A percentile compares a stretch with the other conserved stretches of the same genome.
phyloP scores from a whole-genome alignment of 176 grass and related monocot species.

The Carex scoparia region DNA sequence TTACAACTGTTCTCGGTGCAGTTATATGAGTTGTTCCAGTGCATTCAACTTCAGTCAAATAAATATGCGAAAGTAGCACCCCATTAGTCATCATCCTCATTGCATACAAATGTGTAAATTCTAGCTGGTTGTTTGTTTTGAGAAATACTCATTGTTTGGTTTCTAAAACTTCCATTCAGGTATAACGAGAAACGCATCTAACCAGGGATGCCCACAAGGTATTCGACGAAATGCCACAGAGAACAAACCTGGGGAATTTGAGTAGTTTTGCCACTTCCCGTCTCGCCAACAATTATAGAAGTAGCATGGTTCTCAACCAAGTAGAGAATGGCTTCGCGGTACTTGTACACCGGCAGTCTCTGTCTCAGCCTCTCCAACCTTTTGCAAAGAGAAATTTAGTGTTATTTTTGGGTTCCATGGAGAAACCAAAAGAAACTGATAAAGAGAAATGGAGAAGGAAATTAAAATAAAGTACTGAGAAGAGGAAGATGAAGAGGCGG shows the following conservation, averaged over 20 bases:
- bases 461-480: slow-evolving; percentile 42
- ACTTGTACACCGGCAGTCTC: slow-evolving; percentile 78
- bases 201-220: background rate
- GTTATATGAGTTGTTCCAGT: background rate
- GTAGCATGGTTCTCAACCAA: slow-evolving; percentile 81
- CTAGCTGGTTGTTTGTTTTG: background rate
- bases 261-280: slow-evolving; percentile 84
- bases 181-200: background rate
- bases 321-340: slow-evolving; percentile 77
- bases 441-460: background rate
- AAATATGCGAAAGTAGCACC: background rate
- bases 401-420: background rate
- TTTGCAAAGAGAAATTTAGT: slow-evolving; percentile 19
- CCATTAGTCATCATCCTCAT: background rate
- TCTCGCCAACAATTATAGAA: slow-evolving; percentile 88
- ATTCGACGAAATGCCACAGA: background rate
- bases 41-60: background rate
- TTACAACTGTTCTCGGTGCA: background rate
- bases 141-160: background rate
- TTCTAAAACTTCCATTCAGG: background rate
- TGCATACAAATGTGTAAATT: background rate
- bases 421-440: background rate
- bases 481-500: slow-evolving; percentile 45
- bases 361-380: slow-evolving; percentile 78
- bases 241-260: slow-evolving; percentile 81